These are phyloP conservation scores for Singerocomus rubriflavus DNA, from an alignment of 1,284 basidiomycete species.

Conservation along the genomic window DNA sequence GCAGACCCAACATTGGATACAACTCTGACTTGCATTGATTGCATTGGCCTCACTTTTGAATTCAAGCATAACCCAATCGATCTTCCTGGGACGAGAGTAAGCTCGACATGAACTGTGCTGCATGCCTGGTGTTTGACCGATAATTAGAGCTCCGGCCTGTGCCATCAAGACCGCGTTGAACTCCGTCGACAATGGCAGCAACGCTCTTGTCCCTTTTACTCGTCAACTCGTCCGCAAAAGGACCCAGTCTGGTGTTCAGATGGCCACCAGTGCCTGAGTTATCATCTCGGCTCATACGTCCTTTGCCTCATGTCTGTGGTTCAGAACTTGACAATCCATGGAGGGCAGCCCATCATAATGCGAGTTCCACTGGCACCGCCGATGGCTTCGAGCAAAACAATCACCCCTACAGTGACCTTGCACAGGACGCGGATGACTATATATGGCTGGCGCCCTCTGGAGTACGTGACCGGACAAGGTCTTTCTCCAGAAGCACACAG, in stretches of 20 bases:
- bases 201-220: conserved; percentile 71
- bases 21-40: too few species aligned
- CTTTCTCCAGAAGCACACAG: conserved; percentile 40
- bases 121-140: not conserved
- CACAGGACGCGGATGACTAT: conserved; percentile 43
- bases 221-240: conserved; percentile 73
- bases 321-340: conserved; percentile 67
- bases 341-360: conserved; percentile 53
- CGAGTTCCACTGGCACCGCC: conserved; percentile 3
- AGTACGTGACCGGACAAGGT: conserved; percentile 40
- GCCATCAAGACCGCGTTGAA: not conserved
- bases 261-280: conserved; percentile 67
- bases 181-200: conserved; percentile 50
- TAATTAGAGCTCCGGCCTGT: not conserved
- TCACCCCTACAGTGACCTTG: conserved; percentile 16
- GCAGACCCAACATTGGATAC: not conserved
- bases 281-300: conserved; percentile 59
- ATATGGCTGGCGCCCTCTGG: conserved; percentile 52
- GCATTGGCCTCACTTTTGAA: not conserved
- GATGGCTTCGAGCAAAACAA: conserved; percentile 25
- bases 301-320: conserved; percentile 49
- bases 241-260: conserved; percentile 66
- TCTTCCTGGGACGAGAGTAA: not conserved
- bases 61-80: not conserved
- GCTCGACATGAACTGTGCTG: not conserved